These are phyloP conservation scores for Colletotrichum aenigma DNA, from an alignment of 2,329 filamentous ascomycete species.

Conservation along the genomic window DNA sequence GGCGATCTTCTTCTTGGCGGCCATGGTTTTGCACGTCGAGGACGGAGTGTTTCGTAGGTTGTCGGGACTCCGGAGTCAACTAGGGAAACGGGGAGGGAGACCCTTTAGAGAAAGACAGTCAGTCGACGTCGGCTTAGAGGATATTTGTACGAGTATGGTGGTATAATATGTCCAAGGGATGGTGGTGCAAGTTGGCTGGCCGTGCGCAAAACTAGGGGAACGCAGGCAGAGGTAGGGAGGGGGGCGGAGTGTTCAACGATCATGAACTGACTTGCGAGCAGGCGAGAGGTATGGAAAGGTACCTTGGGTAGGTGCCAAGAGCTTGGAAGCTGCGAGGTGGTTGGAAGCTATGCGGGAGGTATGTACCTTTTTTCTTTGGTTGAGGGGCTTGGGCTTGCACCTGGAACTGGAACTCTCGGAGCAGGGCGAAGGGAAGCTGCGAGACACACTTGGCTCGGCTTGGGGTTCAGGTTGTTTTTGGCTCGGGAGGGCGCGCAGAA, in stretches of 20 bases:
- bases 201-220: background rate
- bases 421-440: conserved; percentile 13
- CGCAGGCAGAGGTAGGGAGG: background rate
- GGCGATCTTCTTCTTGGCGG: conserved; percentile 70
- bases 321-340: conserved; percentile 13
- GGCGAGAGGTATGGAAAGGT: background rate
- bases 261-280: conserved; percentile 7
- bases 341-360: conserved; percentile 3
- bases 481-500: background rate
- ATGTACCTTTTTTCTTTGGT: background rate
- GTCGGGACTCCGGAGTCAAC: conserved; percentile 6
- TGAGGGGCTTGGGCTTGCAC: background rate
- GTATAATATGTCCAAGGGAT: conserved; percentile 7
- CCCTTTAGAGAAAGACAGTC: background rate
- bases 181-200: conserved; percentile 4
- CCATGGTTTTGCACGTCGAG: conserved; percentile 37
- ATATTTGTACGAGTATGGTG: background rate
- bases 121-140: background rate
- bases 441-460: conserved; percentile 11
- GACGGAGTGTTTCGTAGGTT: background rate
- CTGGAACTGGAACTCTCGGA: background rate
- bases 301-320: conserved; percentile 1
- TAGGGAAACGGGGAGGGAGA: background rate
- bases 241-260: background rate
- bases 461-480: background rate